Evolutionary conservation across 2,329 filamentous ascomycete genomes (phyloP), one percentile per base, ranked within the genome.

Genomic region (Metarhizium robertsii): DNA sequence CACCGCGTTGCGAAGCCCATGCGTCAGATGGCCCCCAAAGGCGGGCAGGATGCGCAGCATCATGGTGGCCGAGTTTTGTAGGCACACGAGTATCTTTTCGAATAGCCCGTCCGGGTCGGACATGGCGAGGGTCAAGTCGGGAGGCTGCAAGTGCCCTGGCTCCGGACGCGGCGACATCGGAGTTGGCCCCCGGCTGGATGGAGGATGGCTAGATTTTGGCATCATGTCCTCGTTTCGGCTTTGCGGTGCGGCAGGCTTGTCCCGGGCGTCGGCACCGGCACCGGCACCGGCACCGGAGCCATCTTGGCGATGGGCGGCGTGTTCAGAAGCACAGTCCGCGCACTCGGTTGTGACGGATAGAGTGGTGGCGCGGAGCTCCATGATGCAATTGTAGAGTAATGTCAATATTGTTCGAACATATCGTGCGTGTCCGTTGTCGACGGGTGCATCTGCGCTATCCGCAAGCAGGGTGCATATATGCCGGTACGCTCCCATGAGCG

Each of bases 311-410:
- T 40, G 38, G 38, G 38, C 13, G 14, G 7, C 13, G 38, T 40
- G 4, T 6, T 40, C 38, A 11, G 10, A 16, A 16, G 10, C 38
- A 16, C 5, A 16, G 14, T n/a, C 14, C 4, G 38, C 14, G 7
- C 38, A 40, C 38, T 40, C 38, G 7, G 38, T 16, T 16, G 2
- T 1, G 5, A 40, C 5, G 38, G 14, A 40, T 13, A 14, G 38
- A 16, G 13, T 5, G 38, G 80, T 83, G 2, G 80, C 80, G 8
- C 82, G 79, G 53, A 86, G 75, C 66, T 86, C 83, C 76, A 84
- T 85, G 57, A 85, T 81, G 67, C 83, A 85, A 61, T 85, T 85
- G 66, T 84, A 86, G 6, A 86, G 73, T 60, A 82, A 75, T 66
- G 84, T 75, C 62, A 86, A 69, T 60, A 86, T 75, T 2, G 81